Evolutionary conservation across 2,329 filamentous ascomycete species (phyloP).

Genomic region (Tolypocladium tundrense): DNA sequence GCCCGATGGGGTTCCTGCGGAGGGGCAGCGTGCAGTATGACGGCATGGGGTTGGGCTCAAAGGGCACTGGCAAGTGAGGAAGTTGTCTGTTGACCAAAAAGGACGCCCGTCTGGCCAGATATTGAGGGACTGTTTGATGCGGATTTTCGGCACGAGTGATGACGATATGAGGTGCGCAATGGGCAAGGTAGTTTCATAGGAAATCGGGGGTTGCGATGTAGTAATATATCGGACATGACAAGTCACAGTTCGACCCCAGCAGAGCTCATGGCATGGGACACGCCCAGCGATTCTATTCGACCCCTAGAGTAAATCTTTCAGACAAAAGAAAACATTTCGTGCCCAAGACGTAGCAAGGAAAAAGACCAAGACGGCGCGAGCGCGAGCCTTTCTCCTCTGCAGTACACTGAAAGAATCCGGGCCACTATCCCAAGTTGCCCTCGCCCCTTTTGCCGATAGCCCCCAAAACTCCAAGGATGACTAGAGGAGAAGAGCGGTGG

Average conservation of each 20-base stretch:
- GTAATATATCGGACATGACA: neutral
- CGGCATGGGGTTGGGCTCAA: conserved; percentile 13
- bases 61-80: conserved; percentile 4
- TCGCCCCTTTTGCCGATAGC: neutral
- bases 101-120: neutral
- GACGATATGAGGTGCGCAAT: neutral
- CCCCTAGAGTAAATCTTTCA: neutral
- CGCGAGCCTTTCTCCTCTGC: neutral
- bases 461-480: neutral
- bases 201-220: neutral
- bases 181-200: neutral
- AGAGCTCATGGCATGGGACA: neutral
- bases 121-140: neutral
- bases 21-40: conserved; percentile 39
- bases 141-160: neutral
- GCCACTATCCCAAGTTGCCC: neutral
- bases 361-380: neutral
- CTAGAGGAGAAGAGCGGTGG: neutral
- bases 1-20: conserved; percentile 36
- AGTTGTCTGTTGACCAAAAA: no score
- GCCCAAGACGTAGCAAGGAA: neutral
- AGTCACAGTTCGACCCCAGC: neutral
- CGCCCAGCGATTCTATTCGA: neutral
- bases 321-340: no score
- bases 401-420: neutral